Percentiles rank a stretch among this genome's conserved stretches.
Evolutionary conservation across 1,139 yeast species (phyloP).

Genomic region (Casaregolazyma lundiana): DNA sequence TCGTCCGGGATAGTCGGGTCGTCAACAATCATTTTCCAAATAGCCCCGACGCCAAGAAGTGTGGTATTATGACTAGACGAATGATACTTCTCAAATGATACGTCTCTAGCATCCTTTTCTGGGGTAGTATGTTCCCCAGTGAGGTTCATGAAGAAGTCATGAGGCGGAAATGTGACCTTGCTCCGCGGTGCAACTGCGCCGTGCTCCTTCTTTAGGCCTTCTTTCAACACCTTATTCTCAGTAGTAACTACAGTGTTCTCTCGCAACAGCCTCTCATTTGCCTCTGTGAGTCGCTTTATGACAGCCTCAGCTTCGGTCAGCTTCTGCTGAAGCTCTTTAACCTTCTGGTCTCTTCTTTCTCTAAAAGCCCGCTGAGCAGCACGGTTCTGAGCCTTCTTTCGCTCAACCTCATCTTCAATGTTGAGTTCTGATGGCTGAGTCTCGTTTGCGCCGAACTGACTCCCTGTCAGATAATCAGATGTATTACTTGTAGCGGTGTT

Average conservation of each 20-base stretch:
- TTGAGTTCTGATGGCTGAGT: not conserved
- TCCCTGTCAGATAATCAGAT: no score
- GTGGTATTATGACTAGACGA: conserved; percentile 34
- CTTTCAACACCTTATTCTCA: conserved; percentile 47
- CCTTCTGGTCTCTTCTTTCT: conserved; percentile 71
- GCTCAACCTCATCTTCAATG: conserved; percentile 21
- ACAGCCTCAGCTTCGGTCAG: conserved; percentile 58
- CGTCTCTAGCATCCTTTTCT: conserved; percentile 9
- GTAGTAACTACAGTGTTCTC: conserved; percentile 53
- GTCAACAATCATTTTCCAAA: conserved; percentile 61
- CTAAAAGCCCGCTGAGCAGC: conserved; percentile 90
- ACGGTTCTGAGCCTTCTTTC: conserved; percentile 76
- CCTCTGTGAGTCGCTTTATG: conserved; percentile 46
- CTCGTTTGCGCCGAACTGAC: not conserved
- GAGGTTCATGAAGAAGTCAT: conserved; percentile 22
- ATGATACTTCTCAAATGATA: conserved; percentile 25
- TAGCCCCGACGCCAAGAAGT: conserved; percentile 68
- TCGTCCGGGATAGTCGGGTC: conserved; percentile 41
- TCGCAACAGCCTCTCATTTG: conserved; percentile 51
- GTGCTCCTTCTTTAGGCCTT: conserved; percentile 4
- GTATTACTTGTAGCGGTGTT: not conserved
- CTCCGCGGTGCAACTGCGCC: not conserved
- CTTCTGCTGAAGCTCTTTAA: conserved; percentile 63
- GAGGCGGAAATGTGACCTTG: conserved; percentile 22
- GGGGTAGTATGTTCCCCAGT: conserved; percentile 19